Base-by-base conservation (phyloP, 768 basidiomycete genomes). In the Rhodotorula sphaerocarpa region DNA sequence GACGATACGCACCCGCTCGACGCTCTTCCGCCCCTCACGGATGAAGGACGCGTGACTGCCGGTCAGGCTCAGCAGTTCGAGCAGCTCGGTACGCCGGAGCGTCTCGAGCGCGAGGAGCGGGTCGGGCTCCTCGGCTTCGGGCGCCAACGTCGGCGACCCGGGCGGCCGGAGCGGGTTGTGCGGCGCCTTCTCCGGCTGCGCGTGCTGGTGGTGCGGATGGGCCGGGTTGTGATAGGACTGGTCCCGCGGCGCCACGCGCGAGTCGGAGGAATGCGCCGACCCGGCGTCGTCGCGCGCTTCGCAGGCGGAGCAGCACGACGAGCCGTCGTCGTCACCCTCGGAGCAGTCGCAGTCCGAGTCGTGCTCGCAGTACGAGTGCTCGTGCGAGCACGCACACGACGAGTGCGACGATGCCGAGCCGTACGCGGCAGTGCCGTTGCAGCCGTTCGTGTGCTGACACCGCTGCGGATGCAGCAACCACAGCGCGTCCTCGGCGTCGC, bases 21-120 rank as follows among this genome's bases (percentile, higher is more conserved):
- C 64, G 23, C 50, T 52, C 57, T 69, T 69, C 42, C 61, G 23
- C 3, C 57, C 60, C 25, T 69, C 63, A 10, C 61, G 39, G 46
- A 69, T 69, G 45, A 69, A 69, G 46, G 57, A 62, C 50, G 67
- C 67, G 21, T 69, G 67, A 15, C 50, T 53, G 2, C 67, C 67
- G 20, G 67, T 65, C 28, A 69, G 31, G 51, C 60, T 62, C 33
- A 69, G 36, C 39, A 69, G 34, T 46, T 69, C 67, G 57, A 69
- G 61, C n/a, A 69, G 50, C 56, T 68, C 67, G 11, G 63, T 57
- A 28, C 67, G 44, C 31, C 57, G 18, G 15, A 65, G 44, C 36
- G 61, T 58, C n/a, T 65, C 67, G 30, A 62, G 56, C 45, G 67
- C 67, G 30, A 42, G 42, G 50, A 69, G 34, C 3, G 67, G 63